A percentile compares a stretch with the other conserved stretches of the same genome.
phyloP scores from a whole-genome alignment of 1,284 basidiomycete genomes.

The Pascua guehoae region DNA sequence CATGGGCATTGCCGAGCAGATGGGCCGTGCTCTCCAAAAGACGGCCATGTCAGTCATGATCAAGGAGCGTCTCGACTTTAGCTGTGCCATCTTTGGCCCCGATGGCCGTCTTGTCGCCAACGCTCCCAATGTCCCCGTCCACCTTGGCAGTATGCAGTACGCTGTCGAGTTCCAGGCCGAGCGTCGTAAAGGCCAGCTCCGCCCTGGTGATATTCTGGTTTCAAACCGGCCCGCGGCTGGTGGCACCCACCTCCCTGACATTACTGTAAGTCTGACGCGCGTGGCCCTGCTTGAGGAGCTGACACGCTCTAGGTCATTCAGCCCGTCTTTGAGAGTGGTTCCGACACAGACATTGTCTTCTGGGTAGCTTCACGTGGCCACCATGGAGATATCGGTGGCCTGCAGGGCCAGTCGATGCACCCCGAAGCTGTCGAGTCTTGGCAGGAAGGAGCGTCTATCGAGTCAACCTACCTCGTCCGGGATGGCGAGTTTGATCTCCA shows the following conservation, averaged over 20 bases:
- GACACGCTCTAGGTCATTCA: conserved; percentile 22
- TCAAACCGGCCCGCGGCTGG: conserved; percentile 50
- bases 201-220: conserved; percentile 51
- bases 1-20: conserved; percentile 49
- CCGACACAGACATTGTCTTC: conserved; percentile 34
- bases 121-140: conserved; percentile 54
- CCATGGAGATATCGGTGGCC: conserved; percentile 40
- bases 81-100: conserved; percentile 54
- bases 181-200: conserved; percentile 32
- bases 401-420: conserved; percentile 71
- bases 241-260: conserved; percentile 33
- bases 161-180: conserved; percentile 48
- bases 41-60: conserved; percentile 49
- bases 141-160: conserved; percentile 50
- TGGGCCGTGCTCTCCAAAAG: conserved; percentile 53
- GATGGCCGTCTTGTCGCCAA: conserved; percentile 52
- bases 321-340: conserved; percentile 30
- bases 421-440: conserved; percentile 83
- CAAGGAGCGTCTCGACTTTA: conserved; percentile 49
- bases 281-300: too few species aligned
- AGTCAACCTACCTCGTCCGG: conserved; percentile 15
- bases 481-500: conserved; percentile 23
- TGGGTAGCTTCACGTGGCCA: conserved; percentile 35
- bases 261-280: conserved; percentile 23
- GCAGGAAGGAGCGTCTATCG: conserved; percentile 61